Conservation (phyloP, 2,329 filamentous ascomycete genomes). For the Stenocarpella maydis region DNA sequence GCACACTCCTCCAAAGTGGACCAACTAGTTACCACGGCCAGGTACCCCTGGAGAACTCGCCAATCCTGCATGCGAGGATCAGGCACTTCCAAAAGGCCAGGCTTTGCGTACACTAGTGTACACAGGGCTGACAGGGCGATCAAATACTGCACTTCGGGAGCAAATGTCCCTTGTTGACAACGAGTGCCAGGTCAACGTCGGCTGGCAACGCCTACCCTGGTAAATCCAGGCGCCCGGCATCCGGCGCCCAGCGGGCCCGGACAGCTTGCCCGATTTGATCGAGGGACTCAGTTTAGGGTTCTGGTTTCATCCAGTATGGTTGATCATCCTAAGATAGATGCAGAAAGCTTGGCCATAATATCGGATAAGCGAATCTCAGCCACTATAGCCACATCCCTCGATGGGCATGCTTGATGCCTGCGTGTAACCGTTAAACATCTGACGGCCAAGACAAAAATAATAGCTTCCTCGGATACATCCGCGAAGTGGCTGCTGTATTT, state of each 20-base stretch:
- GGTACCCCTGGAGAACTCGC: background rate
- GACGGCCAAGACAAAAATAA: conserved; percentile 1
- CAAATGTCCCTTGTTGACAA: conserved; percentile 14
- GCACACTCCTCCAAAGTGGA: too few species aligned
- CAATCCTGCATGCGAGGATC: conserved; percentile 3
- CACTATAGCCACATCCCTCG: background rate
- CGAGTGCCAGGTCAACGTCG: background rate
- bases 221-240: too few species aligned
- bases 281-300: background rate
- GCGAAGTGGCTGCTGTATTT: background rate
- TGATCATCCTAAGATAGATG: conserved; percentile 21
- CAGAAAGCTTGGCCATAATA: conserved; percentile 8
- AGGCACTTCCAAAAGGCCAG: conserved; percentile 20
- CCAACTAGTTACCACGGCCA: background rate
- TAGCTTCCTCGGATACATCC: background rate
- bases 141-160: background rate
- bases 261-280: conserved; percentile 10
- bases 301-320: conserved; percentile 5
- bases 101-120: background rate
- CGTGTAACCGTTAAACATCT: background rate
- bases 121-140: too few species aligned
- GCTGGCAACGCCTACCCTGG: background rate
- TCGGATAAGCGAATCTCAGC: background rate
- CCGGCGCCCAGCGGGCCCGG: background rate
- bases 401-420: background rate